Base-by-base conservation (phyloP, 2,329 filamentous ascomycete genomes). In the Sphaerostilbella broomeana region DNA sequence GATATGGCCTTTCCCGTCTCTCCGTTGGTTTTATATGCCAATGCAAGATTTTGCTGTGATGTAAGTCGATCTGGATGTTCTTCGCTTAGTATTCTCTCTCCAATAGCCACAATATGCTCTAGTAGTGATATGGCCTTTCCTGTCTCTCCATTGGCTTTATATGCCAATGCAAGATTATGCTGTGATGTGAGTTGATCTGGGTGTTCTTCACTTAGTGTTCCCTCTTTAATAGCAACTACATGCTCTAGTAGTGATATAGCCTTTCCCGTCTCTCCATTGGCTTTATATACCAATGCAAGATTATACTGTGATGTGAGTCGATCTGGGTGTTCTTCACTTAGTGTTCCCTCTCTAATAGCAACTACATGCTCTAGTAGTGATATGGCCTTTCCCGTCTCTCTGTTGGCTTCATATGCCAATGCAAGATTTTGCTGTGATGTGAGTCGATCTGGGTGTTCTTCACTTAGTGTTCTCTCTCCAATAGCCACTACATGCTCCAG, bases 391-490 rank as follows among this genome's bases (percentile, higher is more conserved):
- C 38, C 22, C 5, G 29, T 38, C 20, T 20, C 27, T 24, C 28
- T 9, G 9, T 33, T 17, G 13, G 27, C 19, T 6, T 15, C 18
- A 29, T 40, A 36, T 35, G 26, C 25, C 3, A 5, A 11, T 18
- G 24, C 36, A 13, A 43, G 36, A 15, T 30, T 29, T 20, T 40
- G 36, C 22, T 41, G n/a, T 9, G 41, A 43, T 15, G 15, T 16
- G 25, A 36, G 25, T 22, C 19, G 25, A 20, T 19, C 20, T 2
- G 4, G 21, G 24, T 43, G 27, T 12, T 35, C 31, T 27, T 40
- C 25, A 13, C 17, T 21, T 18, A 43, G 16, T 8, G 11, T 25
- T 30, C 16, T 19, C 2, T 17, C 18, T 4, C 22, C n/a, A 13
- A 35, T 17, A 3, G 17, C 12, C n/a, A 37, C 26, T 18, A 44